Evolutionary conservation across 192 early-diverging fungal species (phyloP).

Genomic region (Coemansia erecta): DNA sequence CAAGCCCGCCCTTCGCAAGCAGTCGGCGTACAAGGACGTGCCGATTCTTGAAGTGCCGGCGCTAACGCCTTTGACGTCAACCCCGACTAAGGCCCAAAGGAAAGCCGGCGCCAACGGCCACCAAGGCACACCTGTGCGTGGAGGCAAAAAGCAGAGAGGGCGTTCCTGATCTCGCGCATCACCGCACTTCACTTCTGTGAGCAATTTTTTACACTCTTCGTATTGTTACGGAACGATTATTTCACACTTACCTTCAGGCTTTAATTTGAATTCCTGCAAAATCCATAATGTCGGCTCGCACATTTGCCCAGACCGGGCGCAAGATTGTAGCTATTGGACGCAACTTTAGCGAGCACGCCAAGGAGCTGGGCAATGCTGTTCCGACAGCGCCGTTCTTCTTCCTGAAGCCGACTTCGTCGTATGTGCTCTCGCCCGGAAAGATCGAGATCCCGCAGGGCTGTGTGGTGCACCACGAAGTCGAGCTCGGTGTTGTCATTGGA

Average conservation of each 20-base stretch:
- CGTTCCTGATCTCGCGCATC: conserved; percentile 5
- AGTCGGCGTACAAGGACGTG: conserved; percentile 32
- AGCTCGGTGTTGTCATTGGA: conserved; percentile 90
- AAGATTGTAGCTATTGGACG: conserved; percentile 95
- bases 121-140: conserved; percentile 4
- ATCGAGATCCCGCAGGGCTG: conserved; percentile 80
- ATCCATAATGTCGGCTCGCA: conserved; percentile 22
- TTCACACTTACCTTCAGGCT: not conserved
- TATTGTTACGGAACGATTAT: too few species aligned
- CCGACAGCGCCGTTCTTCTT: conserved; percentile 89
- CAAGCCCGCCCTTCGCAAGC: conserved; percentile 47
- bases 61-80: conserved; percentile 9
- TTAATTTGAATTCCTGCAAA: not conserved
- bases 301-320: conserved; percentile 58
- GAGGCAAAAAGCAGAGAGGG: conserved; percentile 8
- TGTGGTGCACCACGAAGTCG: conserved; percentile 89
- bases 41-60: conserved; percentile 5
- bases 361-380: conserved; percentile 89
- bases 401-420: conserved; percentile 88
- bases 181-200: not conserved
- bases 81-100: conserved; percentile 6
- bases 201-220: conserved; percentile 5
- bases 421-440: conserved; percentile 60
- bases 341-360: conserved; percentile 91
- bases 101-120: conserved; percentile 15